phyloP scores from a whole-genome alignment of 805 yeast species.

The Blastobotrys parvus region DNA sequence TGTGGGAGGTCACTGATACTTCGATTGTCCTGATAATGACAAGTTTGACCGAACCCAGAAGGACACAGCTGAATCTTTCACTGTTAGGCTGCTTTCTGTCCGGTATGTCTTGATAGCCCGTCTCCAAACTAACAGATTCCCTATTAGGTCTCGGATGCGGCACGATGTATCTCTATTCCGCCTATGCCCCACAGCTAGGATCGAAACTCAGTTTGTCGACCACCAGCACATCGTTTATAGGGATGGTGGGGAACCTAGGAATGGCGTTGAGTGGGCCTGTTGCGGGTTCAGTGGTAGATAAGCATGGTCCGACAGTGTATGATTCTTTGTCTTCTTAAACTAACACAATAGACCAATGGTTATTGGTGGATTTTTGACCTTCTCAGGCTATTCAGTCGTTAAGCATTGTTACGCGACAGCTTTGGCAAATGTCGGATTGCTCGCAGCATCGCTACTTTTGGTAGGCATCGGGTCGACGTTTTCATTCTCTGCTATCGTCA shows the following conservation, averaged over 20 bases:
- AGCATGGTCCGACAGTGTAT: conserved; percentile 39
- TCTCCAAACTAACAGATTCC: not conserved
- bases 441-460: conserved; percentile 38
- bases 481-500: conserved; percentile 55
- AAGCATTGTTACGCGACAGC: conserved; percentile 40
- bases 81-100: conserved; percentile 12
- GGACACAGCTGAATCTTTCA: conserved; percentile 8
- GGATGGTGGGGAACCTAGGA: conserved; percentile 61
- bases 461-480: conserved; percentile 68
- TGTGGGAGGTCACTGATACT: too few relatives aligned
- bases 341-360: conserved; percentile 32
- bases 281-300: conserved; percentile 59
- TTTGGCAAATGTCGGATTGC: conserved; percentile 31
- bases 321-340: too few relatives aligned
- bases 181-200: conserved; percentile 73
- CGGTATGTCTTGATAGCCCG: conserved; percentile 7
- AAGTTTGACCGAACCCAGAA: too few relatives aligned
- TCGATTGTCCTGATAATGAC: not conserved
- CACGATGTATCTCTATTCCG: conserved; percentile 65
- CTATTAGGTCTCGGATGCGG: conserved; percentile 52
- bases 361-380: conserved; percentile 41
- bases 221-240: conserved; percentile 54
- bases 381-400: conserved; percentile 49
- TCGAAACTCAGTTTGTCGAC: conserved; percentile 48
- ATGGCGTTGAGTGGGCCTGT: conserved; percentile 58